Evolutionary conservation across 2,329 filamentous ascomycete genomes (phyloP).

Genomic region (Ophiostoma sp.): DNA sequence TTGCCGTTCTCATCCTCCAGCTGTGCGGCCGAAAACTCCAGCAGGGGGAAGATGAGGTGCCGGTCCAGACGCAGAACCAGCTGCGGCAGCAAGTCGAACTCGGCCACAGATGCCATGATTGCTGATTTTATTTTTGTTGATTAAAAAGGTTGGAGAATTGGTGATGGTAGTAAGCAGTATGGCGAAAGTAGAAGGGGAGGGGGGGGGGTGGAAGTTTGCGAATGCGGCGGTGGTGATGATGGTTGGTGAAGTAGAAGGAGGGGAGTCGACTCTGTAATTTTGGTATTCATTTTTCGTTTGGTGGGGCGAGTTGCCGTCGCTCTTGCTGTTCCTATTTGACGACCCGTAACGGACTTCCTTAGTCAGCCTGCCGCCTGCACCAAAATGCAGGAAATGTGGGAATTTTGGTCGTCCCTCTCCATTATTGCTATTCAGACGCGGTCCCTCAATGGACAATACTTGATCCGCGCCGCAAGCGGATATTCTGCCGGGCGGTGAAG

Average conservation of each 20-base stretch:
- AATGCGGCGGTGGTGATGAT: neutral
- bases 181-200: neutral
- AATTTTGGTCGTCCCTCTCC: conserved; percentile 11
- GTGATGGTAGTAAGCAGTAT: neutral
- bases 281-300: conserved; percentile 15
- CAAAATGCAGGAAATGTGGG: conserved; percentile 25
- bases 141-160: neutral
- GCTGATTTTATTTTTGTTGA: neutral
- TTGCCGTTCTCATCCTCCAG: conserved; percentile 65
- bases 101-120: conserved; percentile 29
- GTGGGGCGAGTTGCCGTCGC: conserved; percentile 7
- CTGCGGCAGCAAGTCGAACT: conserved; percentile 65
- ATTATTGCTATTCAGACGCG: neutral
- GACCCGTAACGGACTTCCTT: neutral
- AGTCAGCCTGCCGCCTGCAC: neutral
- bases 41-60: conserved; percentile 91
- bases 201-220: neutral
- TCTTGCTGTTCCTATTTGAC: neutral
- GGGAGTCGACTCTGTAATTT: conserved; percentile 9
- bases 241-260: neutral
- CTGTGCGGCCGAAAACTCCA: conserved; percentile 82
- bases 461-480: conserved; percentile 21
- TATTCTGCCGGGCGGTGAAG: conserved; percentile 28
- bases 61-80: conserved; percentile 89
- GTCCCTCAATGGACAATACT: conserved; percentile 16